phyloP scores from a whole-genome alignment of 2,329 filamentous ascomycete genomes.

The Colletotrichum destructivum region DNA sequence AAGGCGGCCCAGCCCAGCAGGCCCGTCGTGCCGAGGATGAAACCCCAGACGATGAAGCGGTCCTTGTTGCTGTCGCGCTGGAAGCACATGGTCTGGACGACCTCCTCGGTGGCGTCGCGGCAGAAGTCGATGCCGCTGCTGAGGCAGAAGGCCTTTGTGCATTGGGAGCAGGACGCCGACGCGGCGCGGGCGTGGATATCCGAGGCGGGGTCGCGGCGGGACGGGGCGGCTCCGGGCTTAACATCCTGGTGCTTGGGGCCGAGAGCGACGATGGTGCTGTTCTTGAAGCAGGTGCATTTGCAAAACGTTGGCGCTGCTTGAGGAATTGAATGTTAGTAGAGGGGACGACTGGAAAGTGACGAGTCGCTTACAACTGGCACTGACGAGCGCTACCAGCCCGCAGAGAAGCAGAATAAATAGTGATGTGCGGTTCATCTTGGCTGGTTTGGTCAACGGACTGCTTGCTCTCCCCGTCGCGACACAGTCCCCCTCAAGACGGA shows the following conservation, averaged over 20 bases:
- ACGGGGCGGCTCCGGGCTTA: conserved; percentile 44
- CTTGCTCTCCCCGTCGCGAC: background rate
- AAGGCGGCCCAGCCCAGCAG: conserved; percentile 73
- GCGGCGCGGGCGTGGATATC: conserved; percentile 50
- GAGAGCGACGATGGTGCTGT: conserved; percentile 77
- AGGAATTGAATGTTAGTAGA: conserved; percentile 44
- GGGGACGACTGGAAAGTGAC: conserved; percentile 8
- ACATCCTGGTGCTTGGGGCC: conserved; percentile 58
- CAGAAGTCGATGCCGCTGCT: conserved; percentile 74
- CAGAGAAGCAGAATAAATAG: conserved; percentile 55
- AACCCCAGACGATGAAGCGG: conserved; percentile 76
- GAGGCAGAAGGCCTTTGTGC: conserved; percentile 77
- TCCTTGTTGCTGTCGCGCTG: conserved; percentile 78
- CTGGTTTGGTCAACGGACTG: background rate
- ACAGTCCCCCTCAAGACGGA: background rate
- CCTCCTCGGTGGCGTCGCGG: conserved; percentile 72
- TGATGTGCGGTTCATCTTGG: conserved; percentile 50
- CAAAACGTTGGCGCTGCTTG: conserved; percentile 75
- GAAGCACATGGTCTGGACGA: conserved; percentile 75
- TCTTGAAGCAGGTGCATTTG: conserved; percentile 80
- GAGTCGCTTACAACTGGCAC: conserved; percentile 60
- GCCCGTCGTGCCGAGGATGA: conserved; percentile 72
- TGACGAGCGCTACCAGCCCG: conserved; percentile 52
- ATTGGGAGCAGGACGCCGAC: conserved; percentile 70
- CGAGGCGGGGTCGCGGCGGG: conserved; percentile 45